These are phyloP conservation scores for Pseudocercospora cruenta DNA, from an alignment of 2,329 filamentous ascomycete genomes.

Conservation along the genomic window DNA sequence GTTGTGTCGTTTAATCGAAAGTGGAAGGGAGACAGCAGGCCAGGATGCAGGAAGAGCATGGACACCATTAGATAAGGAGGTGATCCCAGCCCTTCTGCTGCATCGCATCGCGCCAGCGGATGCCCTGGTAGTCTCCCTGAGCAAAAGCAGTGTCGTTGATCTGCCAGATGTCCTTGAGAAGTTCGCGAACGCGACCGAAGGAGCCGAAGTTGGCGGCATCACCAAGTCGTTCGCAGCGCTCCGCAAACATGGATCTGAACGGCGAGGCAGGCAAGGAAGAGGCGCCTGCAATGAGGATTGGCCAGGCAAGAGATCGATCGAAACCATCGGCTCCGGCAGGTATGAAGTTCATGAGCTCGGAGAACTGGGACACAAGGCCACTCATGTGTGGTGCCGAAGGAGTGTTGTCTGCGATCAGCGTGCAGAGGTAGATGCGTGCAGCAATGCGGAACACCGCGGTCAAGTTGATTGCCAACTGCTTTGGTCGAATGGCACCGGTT, in stretches of 20 bases:
- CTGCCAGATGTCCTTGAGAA: slow-evolving; percentile 82
- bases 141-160: slow-evolving; percentile 66
- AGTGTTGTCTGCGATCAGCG: slow-evolving; percentile 85
- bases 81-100: slow-evolving; percentile 88
- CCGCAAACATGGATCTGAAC: slow-evolving; percentile 78
- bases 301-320: slow-evolving; percentile 91
- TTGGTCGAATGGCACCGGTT: slow-evolving; percentile 76
- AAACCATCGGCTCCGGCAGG: slow-evolving; percentile 80
- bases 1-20: slow-evolving; percentile 12
- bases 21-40: slow-evolving; percentile 28
- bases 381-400: slow-evolving; percentile 73
- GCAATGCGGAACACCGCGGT: slow-evolving; percentile 88
- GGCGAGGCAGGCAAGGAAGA: slow-evolving; percentile 71
- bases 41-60: slow-evolving; percentile 31
- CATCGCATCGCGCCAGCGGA: slow-evolving; percentile 97
- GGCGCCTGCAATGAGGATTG: slow-evolving; percentile 83
- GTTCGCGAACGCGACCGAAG: slow-evolving; percentile 77
- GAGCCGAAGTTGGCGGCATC: slow-evolving; percentile 79
- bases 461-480: slow-evolving; percentile 84
- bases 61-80: slow-evolving; percentile 70
- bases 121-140: slow-evolving; percentile 61
- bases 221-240: slow-evolving; percentile 74
- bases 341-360: slow-evolving; percentile 76
- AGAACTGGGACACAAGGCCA: slow-evolving; percentile 77
- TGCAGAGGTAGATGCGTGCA: slow-evolving; percentile 95